These are phyloP conservation scores for Aspergillus glaucus DNA, from an alignment of 2,329 filamentous ascomycete genomes.

Conservation along the genomic window DNA sequence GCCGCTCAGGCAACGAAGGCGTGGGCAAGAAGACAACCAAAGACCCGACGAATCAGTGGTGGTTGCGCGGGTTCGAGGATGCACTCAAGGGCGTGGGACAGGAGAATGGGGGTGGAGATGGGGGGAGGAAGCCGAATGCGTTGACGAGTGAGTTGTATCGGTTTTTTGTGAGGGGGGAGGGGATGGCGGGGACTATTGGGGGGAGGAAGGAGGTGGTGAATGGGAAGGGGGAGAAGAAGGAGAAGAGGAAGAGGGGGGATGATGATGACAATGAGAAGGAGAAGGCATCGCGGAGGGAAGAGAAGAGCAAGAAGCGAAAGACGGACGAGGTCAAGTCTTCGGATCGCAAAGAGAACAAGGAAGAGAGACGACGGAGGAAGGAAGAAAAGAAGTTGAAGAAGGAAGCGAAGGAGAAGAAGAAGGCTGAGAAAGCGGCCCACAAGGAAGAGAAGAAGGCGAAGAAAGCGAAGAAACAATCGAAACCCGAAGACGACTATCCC, in stretches of 20 bases:
- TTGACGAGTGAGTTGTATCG: conserved; percentile 60
- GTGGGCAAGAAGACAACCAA: conserved; percentile 68
- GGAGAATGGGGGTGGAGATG: conserved; percentile 53
- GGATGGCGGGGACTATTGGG: conserved; percentile 61
- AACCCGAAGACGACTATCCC: conserved; percentile 23
- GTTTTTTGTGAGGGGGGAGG: conserved; percentile 76
- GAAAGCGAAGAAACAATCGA: conserved; percentile 13
- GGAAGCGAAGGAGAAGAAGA: conserved; percentile 17
- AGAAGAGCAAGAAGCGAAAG: conserved; percentile 14
- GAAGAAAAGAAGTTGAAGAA: conserved; percentile 23
- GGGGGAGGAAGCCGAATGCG: conserved; percentile 39
- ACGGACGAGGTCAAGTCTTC: conserved; percentile 3
- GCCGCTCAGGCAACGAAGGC: conserved; percentile 75
- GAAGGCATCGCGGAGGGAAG: conserved; percentile 31
- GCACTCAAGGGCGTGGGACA: conserved; percentile 69
- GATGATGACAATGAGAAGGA: conserved; percentile 17
- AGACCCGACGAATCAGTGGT: conserved; percentile 77
- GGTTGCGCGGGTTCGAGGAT: conserved; percentile 90
- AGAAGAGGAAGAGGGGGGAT: conserved; percentile 32
- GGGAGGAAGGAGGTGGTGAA: conserved; percentile 8
- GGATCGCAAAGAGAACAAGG: conserved; percentile 17
- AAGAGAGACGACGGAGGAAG: conserved; percentile 16
- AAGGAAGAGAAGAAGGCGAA: conserved; percentile 14
- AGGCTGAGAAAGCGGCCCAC: background rate
- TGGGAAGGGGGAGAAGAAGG: conserved; percentile 15